These are phyloP conservation scores for Talaromyces sp. DNA, from an alignment of 2,329 filamentous ascomycete genomes.

Conservation along the genomic window DNA sequence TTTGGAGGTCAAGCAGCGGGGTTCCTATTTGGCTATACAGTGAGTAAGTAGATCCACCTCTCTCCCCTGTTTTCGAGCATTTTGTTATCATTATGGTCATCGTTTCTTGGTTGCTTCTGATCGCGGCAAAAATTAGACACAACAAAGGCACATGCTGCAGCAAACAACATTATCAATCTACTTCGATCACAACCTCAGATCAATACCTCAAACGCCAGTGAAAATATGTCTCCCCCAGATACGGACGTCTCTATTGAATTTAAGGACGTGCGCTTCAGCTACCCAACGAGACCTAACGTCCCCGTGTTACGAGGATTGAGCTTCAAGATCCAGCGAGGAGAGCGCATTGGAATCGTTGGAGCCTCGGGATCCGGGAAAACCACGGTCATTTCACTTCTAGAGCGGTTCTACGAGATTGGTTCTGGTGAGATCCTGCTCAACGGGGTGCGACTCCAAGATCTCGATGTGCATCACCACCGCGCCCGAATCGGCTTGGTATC, in stretches of 20 bases:
- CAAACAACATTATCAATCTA: neutral
- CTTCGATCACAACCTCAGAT: neutral
- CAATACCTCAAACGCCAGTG: neutral
- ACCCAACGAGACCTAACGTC: slow-evolving; percentile 18
- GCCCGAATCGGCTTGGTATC: slow-evolving; percentile 67
- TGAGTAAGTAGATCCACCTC: slow-evolving; percentile 18
- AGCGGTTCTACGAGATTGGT: slow-evolving; percentile 63
- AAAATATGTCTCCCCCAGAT: neutral
- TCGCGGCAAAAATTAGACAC: neutral
- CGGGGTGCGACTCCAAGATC: slow-evolving; percentile 55
- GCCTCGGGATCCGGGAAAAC: slow-evolving; percentile 60
- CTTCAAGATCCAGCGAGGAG: slow-evolving; percentile 42
- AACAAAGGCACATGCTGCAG: neutral
- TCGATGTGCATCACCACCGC: slow-evolving; percentile 53
- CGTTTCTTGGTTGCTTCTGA: neutral
- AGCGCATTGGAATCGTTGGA: slow-evolving; percentile 56
- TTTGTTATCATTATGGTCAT: neutral
- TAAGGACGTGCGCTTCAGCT: neutral
- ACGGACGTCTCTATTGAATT: neutral
- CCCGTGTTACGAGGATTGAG: slow-evolving; percentile 16
- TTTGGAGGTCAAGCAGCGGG: slow-evolving; percentile 36
- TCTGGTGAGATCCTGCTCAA: slow-evolving; percentile 48
- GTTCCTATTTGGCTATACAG: slow-evolving; percentile 33
- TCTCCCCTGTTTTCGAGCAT: neutral
- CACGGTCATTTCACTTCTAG: slow-evolving; percentile 61